These are phyloP conservation scores for Crepidotus variabilis DNA, from an alignment of 768 basidiomycete genomes.

Conservation along the genomic window DNA sequence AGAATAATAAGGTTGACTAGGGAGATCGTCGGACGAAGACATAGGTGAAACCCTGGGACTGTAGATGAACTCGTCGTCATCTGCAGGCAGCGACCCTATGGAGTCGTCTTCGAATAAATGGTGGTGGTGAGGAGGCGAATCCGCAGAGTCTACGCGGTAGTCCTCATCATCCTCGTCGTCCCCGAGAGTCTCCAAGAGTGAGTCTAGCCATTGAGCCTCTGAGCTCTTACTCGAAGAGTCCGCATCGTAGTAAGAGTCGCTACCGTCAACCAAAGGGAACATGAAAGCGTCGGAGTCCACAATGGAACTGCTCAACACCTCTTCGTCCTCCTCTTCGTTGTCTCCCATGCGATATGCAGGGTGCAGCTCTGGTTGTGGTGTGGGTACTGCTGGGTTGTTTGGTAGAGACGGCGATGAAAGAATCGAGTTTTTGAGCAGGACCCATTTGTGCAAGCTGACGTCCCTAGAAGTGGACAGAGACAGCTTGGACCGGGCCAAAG, in stretches of 20 bases:
- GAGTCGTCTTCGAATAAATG: conserved; percentile 41
- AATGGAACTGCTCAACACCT: conserved; percentile 34
- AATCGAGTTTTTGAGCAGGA: conserved; percentile 83
- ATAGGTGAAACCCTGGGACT: conserved; percentile 68
- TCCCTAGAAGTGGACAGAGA: conserved; percentile 56
- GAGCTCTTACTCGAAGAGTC: conserved; percentile 34
- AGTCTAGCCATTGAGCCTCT: conserved; percentile 82
- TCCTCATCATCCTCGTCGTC: conserved; percentile 71
- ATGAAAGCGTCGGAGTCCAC: conserved; percentile 68
- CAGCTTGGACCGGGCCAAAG: conserved; percentile 73
- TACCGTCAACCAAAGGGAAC: conserved; percentile 56
- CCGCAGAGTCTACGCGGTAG: conserved; percentile 18
- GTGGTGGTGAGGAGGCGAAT: conserved; percentile 39
- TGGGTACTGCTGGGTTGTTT: conserved; percentile 28
- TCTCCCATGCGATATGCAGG: conserved; percentile 10
- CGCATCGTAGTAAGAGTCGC: conserved; percentile 24
- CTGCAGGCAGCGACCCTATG: conserved; percentile 43
- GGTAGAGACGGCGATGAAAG: conserved; percentile 44
- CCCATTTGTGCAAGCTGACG: conserved; percentile 82
- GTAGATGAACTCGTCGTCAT: conserved; percentile 65
- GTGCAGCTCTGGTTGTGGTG: conserved; percentile 22
- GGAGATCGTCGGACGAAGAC: conserved; percentile 76
- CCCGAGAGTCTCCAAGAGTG: conserved; percentile 68
- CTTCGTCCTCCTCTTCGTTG: conserved; percentile 43
- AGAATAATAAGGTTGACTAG: conserved; percentile 46